Evolutionary conservation across 306 rosid genomes (phyloP), one percentile per base, ranked within the genome.

Genomic region (Trifolium repens): DNA sequence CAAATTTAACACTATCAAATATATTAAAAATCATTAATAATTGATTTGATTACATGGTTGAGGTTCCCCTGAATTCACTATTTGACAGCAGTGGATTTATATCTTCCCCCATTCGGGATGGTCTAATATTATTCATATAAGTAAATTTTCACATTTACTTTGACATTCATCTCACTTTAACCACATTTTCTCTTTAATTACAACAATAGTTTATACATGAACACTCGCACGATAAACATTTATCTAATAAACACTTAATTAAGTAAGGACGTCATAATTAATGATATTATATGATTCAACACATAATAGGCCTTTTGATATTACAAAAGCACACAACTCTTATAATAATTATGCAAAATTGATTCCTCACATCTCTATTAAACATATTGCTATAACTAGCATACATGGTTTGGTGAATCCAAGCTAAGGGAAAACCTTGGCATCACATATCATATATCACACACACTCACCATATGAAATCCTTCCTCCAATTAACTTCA

Each of bases 401-500:
- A n/a, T 16, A 10, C 52, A 32, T 13, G 42, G 24, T 17, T 37
- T 49, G 12, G 40, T 35, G 64, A 63, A 52, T 46, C 46, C 58
- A 43, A 57, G 42, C 30, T 27, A 4, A 24, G 12, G 16, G 27
- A 35, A 32, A 34, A 17, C n/a, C 40, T 49, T 39, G 47, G 44
- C 49, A 40, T 24, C 55, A 40, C 69, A 61, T 14, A 14, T 34
- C 44, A 61, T 6, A 12, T 9, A n/a, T n/a, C n/a, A n/a, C 3
- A 14, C 52, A 5, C 17, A 9, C 69, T 76, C 68, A 85, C 98
- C 98, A 93, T 39, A 84, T 69, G 55, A 93, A 93, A 54, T 89
- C 91, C 55, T 80, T 91, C 58, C 66, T 85, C 98, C 98, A 93
- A 32, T 84, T 87, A 0, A 93, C 84, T 60, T 85, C 90, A 74